phyloP scores from a whole-genome alignment of 176 grass and related monocot genomes.

The Rhynchospora pubera region DNA sequence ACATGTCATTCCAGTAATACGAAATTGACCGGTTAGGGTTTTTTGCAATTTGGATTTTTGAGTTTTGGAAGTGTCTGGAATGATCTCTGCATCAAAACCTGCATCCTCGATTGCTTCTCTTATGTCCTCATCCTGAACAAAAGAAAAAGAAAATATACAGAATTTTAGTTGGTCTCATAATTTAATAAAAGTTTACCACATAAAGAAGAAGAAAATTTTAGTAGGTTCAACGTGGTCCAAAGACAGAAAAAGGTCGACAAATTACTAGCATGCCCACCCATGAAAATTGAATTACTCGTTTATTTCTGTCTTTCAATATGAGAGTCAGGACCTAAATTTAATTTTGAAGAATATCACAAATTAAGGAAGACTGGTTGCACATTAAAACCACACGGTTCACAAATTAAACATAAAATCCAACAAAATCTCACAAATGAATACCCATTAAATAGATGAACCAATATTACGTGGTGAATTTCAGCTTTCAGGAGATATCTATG shows the following conservation, averaged over 20 bases:
- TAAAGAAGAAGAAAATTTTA: background rate
- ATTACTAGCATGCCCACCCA: background rate
- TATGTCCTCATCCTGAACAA: slow-evolving; percentile 72
- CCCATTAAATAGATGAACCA: background rate
- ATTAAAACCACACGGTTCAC: background rate
- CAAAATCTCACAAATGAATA: background rate
- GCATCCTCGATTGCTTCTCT: slow-evolving; percentile 82
- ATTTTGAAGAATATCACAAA: background rate
- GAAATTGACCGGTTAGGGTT: slow-evolving; percentile 73
- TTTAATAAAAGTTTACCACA: background rate
- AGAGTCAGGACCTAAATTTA: background rate
- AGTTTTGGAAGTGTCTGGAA: slow-evolving; percentile 55
- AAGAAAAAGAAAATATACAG: slow-evolving; percentile 23
- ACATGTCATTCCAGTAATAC: slow-evolving; percentile 90
- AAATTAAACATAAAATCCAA: background rate
- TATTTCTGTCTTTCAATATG: background rate
- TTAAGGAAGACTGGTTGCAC: background rate
- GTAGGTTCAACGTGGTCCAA: background rate
- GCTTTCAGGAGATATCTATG: background rate
- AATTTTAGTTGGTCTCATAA: background rate
- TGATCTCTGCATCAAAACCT: slow-evolving; percentile 84
- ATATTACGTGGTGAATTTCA: background rate
- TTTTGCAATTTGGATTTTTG: slow-evolving; percentile 49
- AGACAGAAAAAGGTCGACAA: background rate
- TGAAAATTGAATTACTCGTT: background rate